Base-by-base conservation (phyloP, 2,329 filamentous ascomycete genomes). In the Apiospora sp. region DNA sequence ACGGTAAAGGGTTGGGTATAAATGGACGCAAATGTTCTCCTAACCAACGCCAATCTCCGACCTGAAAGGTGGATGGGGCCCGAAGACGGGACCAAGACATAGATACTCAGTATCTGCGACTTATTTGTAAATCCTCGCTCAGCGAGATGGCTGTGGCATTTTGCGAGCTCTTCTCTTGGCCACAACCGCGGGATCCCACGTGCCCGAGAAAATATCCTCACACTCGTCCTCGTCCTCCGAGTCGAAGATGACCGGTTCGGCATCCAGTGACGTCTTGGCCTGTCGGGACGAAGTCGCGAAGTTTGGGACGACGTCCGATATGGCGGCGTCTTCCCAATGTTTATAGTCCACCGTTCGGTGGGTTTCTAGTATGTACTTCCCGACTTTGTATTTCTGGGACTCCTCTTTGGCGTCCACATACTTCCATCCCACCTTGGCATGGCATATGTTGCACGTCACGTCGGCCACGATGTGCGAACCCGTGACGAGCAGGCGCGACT, bases 341-440 rank as follows among this genome's bases (percentile, higher is more conserved):
- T 85, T 84, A 67, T 85, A 83, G 16, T 85, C 83, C 34, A 88
- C 84, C 22, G 91, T 87, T 71, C 89, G 83, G 79, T 88, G 86
- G 51, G 87, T 89, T 82, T 93, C 91, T 51, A 93, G 80, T 43
- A 92, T 92, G 78, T 89, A 92, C 80, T 92, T 92, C 75, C 90
- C 90, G 69, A 92, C 85, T 81, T 93, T 93, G 84, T 93, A 93
- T 78, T 86, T 87, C 79, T 92, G 91, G 67, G 84, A 81, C 71
- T 83, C 77, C 76, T 92, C 88, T 73, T 86, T 86, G 1, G 91
- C 90, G 78, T 91, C 88, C 61, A 92, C 85, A 77, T 93, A 93
- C 80, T 92, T 92, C 91, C 91, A 93, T 24, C 91, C 91, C 12
- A 93, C 78, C 76, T 88, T 88, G 70, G 83, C 83, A 37, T 83